Evolutionary conservation across 441 rosid genomes (phyloP).

Genomic region (Aleurites moluccanus): DNA sequence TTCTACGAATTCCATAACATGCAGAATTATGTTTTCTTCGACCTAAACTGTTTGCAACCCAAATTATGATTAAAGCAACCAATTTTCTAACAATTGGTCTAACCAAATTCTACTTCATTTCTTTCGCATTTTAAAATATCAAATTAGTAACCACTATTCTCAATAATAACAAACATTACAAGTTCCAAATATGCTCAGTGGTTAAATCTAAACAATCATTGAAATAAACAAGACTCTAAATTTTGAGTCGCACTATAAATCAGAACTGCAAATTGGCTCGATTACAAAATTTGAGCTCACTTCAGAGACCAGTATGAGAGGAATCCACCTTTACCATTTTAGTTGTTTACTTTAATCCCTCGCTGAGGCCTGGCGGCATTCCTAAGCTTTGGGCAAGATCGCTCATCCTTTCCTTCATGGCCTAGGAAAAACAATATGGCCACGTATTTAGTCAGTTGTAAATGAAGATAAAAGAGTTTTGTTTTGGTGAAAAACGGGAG

Average conservation of each 20-base stretch:
- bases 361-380: constrained; percentile 80
- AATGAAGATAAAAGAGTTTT: background rate
- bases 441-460: background rate
- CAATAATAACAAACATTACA: background rate
- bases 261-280: constrained; percentile 28
- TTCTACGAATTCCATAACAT: background rate
- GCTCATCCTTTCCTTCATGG: constrained; percentile 92
- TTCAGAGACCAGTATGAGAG: constrained; percentile 6
- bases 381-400: constrained; percentile 96
- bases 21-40: background rate
- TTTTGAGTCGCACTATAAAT: constrained; percentile 12
- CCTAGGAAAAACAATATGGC: too few species aligned
- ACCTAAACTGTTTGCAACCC: too few species aligned
- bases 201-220: background rate
- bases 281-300: constrained; percentile 36
- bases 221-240: constrained; percentile 3
- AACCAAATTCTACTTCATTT: background rate
- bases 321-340: constrained; percentile 16
- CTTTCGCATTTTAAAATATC: background rate
- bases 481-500: background rate
- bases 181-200: background rate
- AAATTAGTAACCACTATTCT: background rate
- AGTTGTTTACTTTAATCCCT: constrained; percentile 51
- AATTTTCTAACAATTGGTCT: background rate
- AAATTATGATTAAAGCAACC: background rate